Conservation (phyloP, 495 filamentous ascomycete genomes). For the Diplogelasinospora grovesii region DNA sequence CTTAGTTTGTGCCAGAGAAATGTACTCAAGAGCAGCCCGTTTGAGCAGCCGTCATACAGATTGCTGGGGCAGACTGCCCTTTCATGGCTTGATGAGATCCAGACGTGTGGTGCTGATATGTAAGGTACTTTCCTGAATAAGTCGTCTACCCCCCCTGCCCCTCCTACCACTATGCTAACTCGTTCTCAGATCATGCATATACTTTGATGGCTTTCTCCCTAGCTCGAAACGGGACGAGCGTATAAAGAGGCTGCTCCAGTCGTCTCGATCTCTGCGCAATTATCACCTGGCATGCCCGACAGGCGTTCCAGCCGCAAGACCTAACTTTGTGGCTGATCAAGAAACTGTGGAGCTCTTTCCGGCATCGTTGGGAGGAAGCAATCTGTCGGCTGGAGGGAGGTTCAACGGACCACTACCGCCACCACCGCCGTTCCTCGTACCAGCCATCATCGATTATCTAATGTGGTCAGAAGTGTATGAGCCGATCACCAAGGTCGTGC, state of each 20-base stretch:
- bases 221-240: constrained; percentile 22
- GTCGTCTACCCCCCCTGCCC: not conserved
- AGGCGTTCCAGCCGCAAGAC: constrained; percentile 12
- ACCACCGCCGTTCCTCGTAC: constrained; percentile 58
- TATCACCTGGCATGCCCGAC: constrained; percentile 14
- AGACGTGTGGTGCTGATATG: constrained; percentile 48
- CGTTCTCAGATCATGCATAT: constrained; percentile 49
- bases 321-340: not conserved
- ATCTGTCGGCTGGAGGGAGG: too few relatives aligned
- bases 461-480: constrained; percentile 36
- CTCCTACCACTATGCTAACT: constrained; percentile 8
- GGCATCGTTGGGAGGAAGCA: not conserved
- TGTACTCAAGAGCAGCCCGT: constrained; percentile 27
- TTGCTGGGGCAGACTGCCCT: constrained; percentile 52
- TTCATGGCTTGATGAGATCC: constrained; percentile 53
- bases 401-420: too few relatives aligned
- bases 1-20: constrained; percentile 46
- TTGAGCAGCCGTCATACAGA: constrained; percentile 55
- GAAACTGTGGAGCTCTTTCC: constrained; percentile 14
- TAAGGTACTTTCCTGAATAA: too few relatives aligned
- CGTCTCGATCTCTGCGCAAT: constrained; percentile 15
- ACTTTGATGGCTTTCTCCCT: constrained; percentile 74
- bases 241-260: constrained; percentile 18
- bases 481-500: constrained; percentile 47
- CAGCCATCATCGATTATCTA: constrained; percentile 60